Evolutionary conservation across 2,329 filamentous ascomycete species (phyloP).

Genomic region (Cordyceps farinosa): DNA sequence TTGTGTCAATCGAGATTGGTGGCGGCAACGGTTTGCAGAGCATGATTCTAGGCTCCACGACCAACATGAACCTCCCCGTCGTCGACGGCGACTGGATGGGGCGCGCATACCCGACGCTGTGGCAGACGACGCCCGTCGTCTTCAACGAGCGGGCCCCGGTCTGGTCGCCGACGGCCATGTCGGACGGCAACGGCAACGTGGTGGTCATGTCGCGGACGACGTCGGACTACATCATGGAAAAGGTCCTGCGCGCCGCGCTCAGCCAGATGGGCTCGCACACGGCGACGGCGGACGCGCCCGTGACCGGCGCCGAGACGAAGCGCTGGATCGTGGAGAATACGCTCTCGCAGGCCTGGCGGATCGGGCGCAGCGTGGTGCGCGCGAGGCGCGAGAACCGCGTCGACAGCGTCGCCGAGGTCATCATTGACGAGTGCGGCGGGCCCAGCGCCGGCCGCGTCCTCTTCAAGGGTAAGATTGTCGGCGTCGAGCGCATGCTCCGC

Average conservation of each 20-base stretch:
- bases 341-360: constrained; percentile 53
- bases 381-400: constrained; percentile 48
- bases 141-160: constrained; percentile 47
- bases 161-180: constrained; percentile 44
- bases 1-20: constrained; percentile 64
- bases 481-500: constrained; percentile 53
- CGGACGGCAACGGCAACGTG: constrained; percentile 51
- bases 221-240: constrained; percentile 46
- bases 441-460: constrained; percentile 50
- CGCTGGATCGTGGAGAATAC: constrained; percentile 52
- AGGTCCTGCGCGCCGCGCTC: constrained; percentile 48
- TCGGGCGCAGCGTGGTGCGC: constrained; percentile 56
- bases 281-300: constrained; percentile 45
- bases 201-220: constrained; percentile 46
- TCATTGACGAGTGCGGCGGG: constrained; percentile 57
- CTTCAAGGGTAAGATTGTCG: constrained; percentile 62
- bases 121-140: constrained; percentile 53
- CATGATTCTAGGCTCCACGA: constrained; percentile 52
- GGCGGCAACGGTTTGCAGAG: constrained; percentile 61
- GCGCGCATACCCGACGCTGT: constrained; percentile 51
- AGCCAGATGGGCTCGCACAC: constrained; percentile 54
- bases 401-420: constrained; percentile 53
- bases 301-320: constrained; percentile 47
- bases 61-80: constrained; percentile 47
- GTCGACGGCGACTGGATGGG: constrained; percentile 58